Base-by-base conservation (phyloP, 306 rosid species). In the Rubus idaeus region DNA sequence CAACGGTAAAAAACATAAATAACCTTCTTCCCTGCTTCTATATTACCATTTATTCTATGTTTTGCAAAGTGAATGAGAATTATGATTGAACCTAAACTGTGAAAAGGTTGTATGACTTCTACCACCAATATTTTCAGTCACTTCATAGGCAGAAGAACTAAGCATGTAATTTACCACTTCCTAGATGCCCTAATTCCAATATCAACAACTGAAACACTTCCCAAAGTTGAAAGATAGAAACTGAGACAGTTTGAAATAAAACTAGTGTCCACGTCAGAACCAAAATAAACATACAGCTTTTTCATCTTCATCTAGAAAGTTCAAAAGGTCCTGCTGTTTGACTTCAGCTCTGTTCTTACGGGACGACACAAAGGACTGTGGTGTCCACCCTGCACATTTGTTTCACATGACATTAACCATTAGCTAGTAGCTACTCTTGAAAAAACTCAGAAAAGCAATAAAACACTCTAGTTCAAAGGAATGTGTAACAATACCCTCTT, bases 251-350 rank as follows among this genome's bases (percentile, higher is more conserved):
- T 37, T 46, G 46, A 45, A 21, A 23, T 46, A 79, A 71, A 60
- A 50, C 56, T 35, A 56, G 13, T 47, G 23, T 65, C 47, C 26
- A 44, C 47, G 62, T 66, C 52, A 37, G 50, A 20, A 26, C 75
- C 55, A 45, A 75, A 47, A 57, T 14, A 64, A 84, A 78, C 99
- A 79, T 92, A 95, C 99, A 68, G 87, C 81, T 87, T 87, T 92
- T 80, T 95, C 99, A 58, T 95, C 98, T 77, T 95, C 99, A 72
- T 95, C 99, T 78, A 95, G 79, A 83, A 95, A 95, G 83, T 91
- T 92, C 68, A 89, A 66, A 81, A 95, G 87, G 82, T 75, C 81
- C 90, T 95, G 99, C 83, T 85, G 83, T 75, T 88, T 87, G 85
- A 92, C 86, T 84, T 89, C 97, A 63, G 98, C 97, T 82, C 99